These are phyloP conservation scores for Isabelozyma gotoi DNA, from an alignment of 805 yeast species.

Conservation along the genomic window DNA sequence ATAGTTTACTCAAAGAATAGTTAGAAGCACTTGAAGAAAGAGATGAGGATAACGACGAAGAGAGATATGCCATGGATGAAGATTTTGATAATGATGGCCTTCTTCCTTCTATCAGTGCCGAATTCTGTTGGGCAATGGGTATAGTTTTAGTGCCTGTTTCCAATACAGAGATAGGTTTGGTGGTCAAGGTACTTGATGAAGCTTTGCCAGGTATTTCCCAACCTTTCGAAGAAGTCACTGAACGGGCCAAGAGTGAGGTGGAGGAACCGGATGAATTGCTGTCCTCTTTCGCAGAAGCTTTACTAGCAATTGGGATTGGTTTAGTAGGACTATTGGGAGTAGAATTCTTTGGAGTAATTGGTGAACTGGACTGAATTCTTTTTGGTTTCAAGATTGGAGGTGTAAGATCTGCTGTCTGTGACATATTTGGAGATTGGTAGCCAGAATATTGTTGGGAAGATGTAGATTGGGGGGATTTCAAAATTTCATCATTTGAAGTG, in stretches of 20 bases:
- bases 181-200: slow-evolving; percentile 3
- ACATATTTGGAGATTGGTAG: not conserved
- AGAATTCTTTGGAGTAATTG: not conserved
- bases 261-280: not conserved
- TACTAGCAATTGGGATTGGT: slow-evolving; percentile 11
- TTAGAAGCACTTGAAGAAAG: slow-evolving; percentile 36
- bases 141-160: slow-evolving; percentile 16
- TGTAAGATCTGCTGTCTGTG: not conserved
- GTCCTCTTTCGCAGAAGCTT: not conserved
- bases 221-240: slow-evolving; percentile 35
- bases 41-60: slow-evolving; percentile 42
- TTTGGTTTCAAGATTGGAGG: not conserved
- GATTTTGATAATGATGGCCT: slow-evolving; percentile 38
- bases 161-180: slow-evolving; percentile 4
- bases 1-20: slow-evolving; percentile 39
- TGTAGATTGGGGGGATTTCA: not conserved
- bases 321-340: not conserved
- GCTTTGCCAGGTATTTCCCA: slow-evolving; percentile 47
- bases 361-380: not conserved
- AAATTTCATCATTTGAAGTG: not conserved
- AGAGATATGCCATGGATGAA: slow-evolving; percentile 38
- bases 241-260: slow-evolving; percentile 10
- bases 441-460: not conserved
- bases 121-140: slow-evolving; percentile 17
- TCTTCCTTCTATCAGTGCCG: slow-evolving; percentile 3